Evolutionary conservation across 345 rosid species (phyloP), one percentile per base, ranked within the genome.

Genomic region (Hevea brasiliensis): DNA sequence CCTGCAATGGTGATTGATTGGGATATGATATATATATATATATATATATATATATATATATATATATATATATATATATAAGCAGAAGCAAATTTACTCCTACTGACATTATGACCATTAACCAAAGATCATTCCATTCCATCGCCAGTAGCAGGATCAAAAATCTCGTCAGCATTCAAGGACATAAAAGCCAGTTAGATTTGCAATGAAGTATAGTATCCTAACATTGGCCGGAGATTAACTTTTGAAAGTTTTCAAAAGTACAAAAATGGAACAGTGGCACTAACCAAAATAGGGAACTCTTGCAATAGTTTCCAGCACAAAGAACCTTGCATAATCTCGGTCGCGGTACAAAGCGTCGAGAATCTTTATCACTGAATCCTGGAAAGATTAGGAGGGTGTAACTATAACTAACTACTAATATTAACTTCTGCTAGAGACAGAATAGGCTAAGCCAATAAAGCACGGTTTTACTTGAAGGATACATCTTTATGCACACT

Each of bases 271-370:
- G 23, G 40, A 74, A 66, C 54, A 67, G 61, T 40, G 55, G 18
- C 14, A 82, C 90, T 83, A 75, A 92, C 98, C 96, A 67, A 95
- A 95, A 84, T 95, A 95, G 26, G 99, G 99, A 42, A 95, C 99
- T 83, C 99, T 84, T 18, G 99, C 99, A 80, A 95, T 92, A 23
- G 99, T 95, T 78, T 95, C 99, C 63, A 95, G 88, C 23, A 95
- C 98, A 76, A 81, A 95, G 85, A 92, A 95, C 84, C 98, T 90
- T 8, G 97, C 82, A 78, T 95, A 95, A 56, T 90, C 85, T 68
- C 98, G 83, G 21, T 89, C 99, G 72, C 67, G 89, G 65, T 95
- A 95, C 80, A 95, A 44, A 12, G 88, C 78, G 75, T 95, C 98
- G 44, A 95, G 98, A 81, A 95, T 82, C 88, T 83, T 89, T 58